Percentiles rank a stretch among this genome's conserved stretches.
Conservation (phyloP, 495 filamentous ascomycete species). For the Neurospora discreta region DNA sequence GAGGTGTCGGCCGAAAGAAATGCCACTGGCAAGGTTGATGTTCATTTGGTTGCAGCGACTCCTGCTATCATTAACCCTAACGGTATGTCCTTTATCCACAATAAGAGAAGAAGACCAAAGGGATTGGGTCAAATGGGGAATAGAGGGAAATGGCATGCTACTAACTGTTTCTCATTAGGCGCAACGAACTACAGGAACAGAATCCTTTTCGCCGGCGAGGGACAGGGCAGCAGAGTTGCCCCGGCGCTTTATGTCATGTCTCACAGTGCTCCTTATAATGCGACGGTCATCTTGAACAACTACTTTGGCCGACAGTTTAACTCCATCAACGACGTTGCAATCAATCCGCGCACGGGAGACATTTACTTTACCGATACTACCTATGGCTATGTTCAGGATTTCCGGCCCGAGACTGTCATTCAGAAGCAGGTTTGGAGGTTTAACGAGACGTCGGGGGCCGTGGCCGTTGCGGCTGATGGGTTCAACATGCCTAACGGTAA, state of each 20-base stretch:
- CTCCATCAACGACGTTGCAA: constrained; percentile 46
- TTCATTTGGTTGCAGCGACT: constrained; percentile 24
- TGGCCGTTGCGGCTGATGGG: constrained; percentile 44
- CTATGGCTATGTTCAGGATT: constrained; percentile 50
- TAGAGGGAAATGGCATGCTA: not conserved
- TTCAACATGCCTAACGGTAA: constrained; percentile 45
- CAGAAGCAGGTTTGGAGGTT: constrained; percentile 48
- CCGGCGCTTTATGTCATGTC: constrained; percentile 37
- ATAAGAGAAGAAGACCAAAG: not conserved
- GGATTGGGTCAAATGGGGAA: not conserved
- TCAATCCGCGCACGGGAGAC: constrained; percentile 39
- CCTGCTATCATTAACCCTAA: constrained; percentile 39
- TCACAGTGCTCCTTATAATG: constrained; percentile 37
- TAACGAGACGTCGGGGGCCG: constrained; percentile 32
- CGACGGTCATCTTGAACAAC: constrained; percentile 39
- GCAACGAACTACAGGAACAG: constrained; percentile 37
- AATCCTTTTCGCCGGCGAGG: constrained; percentile 35
- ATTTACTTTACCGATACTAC: constrained; percentile 56
- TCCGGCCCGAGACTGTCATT: constrained; percentile 39
- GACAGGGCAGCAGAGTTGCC: constrained; percentile 32
- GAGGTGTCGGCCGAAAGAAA: constrained; percentile 28
- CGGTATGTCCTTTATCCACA: constrained; percentile 17
- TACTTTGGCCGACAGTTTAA: constrained; percentile 51
- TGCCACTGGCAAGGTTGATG: constrained; percentile 30
- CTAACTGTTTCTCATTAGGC: constrained; percentile 16